Evolutionary conservation across 495 filamentous ascomycete genomes (phyloP), one percentile per base, ranked within the genome.

Genomic region (Oidiodendron maius): DNA sequence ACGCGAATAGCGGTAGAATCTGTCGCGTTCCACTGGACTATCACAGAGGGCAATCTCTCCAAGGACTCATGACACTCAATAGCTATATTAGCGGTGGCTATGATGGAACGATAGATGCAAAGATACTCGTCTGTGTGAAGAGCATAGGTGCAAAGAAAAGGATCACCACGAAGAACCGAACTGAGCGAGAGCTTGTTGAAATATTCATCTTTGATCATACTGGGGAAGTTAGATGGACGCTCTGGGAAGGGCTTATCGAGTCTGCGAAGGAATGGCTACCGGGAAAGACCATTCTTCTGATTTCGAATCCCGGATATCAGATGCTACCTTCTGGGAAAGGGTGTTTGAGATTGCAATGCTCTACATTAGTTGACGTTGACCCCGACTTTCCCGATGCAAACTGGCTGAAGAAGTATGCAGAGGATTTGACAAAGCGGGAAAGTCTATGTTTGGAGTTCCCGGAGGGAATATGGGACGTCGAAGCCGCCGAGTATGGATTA

Each of bases 121-220:
- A 69, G 34, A 59, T 82, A 10, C 60, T 82, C 1, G 71, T 82
- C 6, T 77, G 76, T 45, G 76, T 81, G 11, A 72, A 75, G 56
- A 74, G 72, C 50, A 63, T 81, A 44, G 77, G 76, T 0, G 65
- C 66, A 10, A 67, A 65, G 47, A 75, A 74, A 61, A 65, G 58
- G 60, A 66, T 81, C 40, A 68, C 64, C 2, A 70, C 66, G 36
- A 77, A 75, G 50, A 71, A 58, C 1, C 61, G 60, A 22, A 46
- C 47, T 3, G 51, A 58, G 3, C 56, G 65, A 1, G 65, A 77
- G 34, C 63, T 76, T 26, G 61, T 76, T 21, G 74, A 77, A 40
- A 60, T 84, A 9, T 58, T 64, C 15, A 58, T 85, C 10, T 80
- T 81, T 48, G 82, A 86, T 55, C 72, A 84, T 51, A 84, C 77